Base-by-base conservation (phyloP, 345 rosid genomes). In the Kandelia obovata region DNA sequence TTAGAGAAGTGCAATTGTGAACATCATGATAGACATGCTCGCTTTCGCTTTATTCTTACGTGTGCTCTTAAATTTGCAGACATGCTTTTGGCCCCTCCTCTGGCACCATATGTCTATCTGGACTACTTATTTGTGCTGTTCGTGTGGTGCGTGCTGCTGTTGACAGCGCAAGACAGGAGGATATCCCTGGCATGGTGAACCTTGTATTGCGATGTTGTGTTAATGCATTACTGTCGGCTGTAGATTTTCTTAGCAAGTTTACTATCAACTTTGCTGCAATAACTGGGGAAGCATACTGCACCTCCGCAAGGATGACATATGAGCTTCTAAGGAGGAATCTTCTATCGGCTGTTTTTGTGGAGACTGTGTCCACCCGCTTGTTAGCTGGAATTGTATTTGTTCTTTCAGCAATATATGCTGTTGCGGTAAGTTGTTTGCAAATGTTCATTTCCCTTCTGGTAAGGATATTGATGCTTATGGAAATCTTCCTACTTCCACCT, bases 221-320 rank as follows among this genome's bases (percentile, higher is more conserved):
- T 57, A 87, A 79, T 37, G 74, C 79, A 20, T 78, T 91, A 37
- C 64, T 94, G 49, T 71, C 87, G 7, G 84, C 92, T 7, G 35
- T 94, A 58, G 96, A 94, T 39, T 89, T 88, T 79, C 84, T 91
- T 55, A 94, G 91, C 83, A 91, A 94, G 83, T 94, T 94, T 91
- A 89, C 97, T 1, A 83, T 91, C 75, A 89, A 84, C 87, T 91
- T 94, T 68, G 90, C 91, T 6, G 95, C 98, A 37, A 91, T 94
- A 67, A 89, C 98, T 0, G 97, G 98, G 1, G 97, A 91, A 76
- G 80, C 88, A 37, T 94, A 94, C 78, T 91, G 96, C 85, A 72
- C 85, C 30, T 94, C 93, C 49, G 95, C 98, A 1, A 87, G 82
- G 79, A 91, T 89, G 97, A 86, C 96, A 23, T 94, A 91, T 51